Evolutionary conservation across 441 rosid species (phyloP), one percentile per base, ranked within the genome.

Genomic region (Gossypium davidsonii): DNA sequence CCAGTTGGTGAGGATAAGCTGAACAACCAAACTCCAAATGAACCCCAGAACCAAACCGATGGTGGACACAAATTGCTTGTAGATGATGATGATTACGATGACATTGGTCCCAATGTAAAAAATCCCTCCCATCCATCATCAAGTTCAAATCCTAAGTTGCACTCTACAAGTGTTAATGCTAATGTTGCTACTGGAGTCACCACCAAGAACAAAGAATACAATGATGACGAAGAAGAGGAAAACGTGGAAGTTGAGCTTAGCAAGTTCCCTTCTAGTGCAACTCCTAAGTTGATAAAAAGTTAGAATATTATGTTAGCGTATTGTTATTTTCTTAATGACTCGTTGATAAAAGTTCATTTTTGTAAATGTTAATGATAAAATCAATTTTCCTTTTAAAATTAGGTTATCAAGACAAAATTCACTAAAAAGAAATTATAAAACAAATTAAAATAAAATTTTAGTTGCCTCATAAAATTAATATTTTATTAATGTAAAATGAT

Each of bases 181-280:
- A 51, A n/a, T 15, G 58, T n/a, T 51, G 3, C 3, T 44, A 6
- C 71, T 67, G 26, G 49, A 39, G 78, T 66, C 14, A 74, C 67
- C 26, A 75, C 77, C 25, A 86, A 81, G 79, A 86, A 78, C 74
- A 89, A 89, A 81, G 92, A 91, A 20, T 91, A 90, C 0, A 87
- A 89, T 2, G 98, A 92, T 0, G 96, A 94, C 9, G 97, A 92
- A 23, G 97, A 91, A 70, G 99, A 92, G 73, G 97, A 94, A 65
- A 92, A 87, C 20, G 80, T 87, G 91, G 98, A 89, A 11, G 95
- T 83, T 80, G 99, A 92, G 79, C 86, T 91, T 3, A 72, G 85
- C 0, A 95, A 93, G 79, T 82, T 88, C 8, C 90, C 94, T 1
- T 83, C 96, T 44, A 83, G 83, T 58, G 82, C 88, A 26, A 3